phyloP scores from a whole-genome alignment of 192 early-diverging fungal genomes.

The Allomyces macrogynus region DNA sequence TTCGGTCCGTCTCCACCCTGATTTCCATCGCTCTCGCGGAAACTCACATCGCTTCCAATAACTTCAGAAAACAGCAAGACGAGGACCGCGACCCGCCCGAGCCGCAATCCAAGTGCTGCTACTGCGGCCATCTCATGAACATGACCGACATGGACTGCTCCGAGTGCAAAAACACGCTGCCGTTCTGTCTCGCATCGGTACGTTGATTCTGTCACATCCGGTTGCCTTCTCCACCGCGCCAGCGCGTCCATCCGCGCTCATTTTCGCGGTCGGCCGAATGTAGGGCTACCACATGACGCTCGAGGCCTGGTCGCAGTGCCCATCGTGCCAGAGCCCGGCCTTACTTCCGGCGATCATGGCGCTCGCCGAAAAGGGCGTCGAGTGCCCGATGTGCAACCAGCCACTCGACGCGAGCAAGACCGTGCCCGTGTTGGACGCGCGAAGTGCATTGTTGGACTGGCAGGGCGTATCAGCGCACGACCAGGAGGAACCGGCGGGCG shows the following conservation, averaged over 20 bases:
- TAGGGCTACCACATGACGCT: conserved; percentile 31
- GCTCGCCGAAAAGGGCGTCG: conserved; percentile 13
- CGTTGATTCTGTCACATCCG: not conserved
- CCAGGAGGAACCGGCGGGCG: no score
- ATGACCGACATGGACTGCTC: conserved; percentile 27
- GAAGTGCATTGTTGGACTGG: no score
- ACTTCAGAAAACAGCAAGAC: conserved; percentile 15
- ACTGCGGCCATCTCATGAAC: conserved; percentile 17
- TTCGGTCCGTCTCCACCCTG: conserved; percentile 11
- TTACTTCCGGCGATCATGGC: conserved; percentile 15
- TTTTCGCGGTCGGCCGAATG: not conserved
- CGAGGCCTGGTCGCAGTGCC: conserved; percentile 25
- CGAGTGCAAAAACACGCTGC: conserved; percentile 36
- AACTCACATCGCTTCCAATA: not conserved
- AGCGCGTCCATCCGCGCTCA: not conserved
- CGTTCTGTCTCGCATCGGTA: conserved; percentile 40
- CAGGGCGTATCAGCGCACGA: no score
- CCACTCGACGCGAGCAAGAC: no score
- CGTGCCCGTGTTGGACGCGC: no score
- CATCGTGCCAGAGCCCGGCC: conserved; percentile 24
- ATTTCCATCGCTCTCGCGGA: conserved; percentile 3
- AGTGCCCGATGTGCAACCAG: conserved; percentile 26
- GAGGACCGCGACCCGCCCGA: conserved; percentile 27
- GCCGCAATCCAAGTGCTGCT: conserved; percentile 25
- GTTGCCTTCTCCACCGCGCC: not conserved